A percentile compares a stretch with the other conserved stretches of the same genome.
phyloP scores from a whole-genome alignment of 768 basidiomycete genomes.

The Trametes cubensis region DNA sequence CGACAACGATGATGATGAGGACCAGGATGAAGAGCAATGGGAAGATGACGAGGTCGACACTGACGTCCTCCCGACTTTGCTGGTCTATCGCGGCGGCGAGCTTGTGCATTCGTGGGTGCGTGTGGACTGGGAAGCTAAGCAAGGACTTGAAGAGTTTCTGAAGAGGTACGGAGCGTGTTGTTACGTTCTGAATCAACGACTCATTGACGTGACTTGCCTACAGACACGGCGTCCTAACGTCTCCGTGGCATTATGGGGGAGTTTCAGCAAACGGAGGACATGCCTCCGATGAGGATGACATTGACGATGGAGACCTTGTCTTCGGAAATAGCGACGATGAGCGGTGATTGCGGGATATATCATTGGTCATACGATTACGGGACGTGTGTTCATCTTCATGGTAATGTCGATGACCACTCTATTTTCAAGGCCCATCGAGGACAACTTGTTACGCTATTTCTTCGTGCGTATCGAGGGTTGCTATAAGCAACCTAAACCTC shows the following conservation, averaged over 20 bases:
- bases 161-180: constrained; percentile 48
- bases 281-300: constrained; percentile 49
- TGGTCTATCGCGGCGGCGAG: constrained; percentile 78
- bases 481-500: no score
- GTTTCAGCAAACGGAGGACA: constrained; percentile 42
- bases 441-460: no score
- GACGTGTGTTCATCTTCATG: no score
- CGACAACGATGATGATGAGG: constrained; percentile 39
- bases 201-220: not conserved
- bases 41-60: constrained; percentile 71
- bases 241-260: constrained; percentile 39
- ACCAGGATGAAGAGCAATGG: constrained; percentile 42
- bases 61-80: constrained; percentile 77
- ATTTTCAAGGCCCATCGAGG: not conserved
- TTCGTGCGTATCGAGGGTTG: no score
- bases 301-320: constrained; percentile 41
- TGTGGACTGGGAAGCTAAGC: constrained; percentile 80
- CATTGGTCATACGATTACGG: not conserved
- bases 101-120: constrained; percentile 90
- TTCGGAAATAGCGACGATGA: constrained; percentile 37
- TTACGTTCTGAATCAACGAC: not conserved
- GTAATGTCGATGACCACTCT: not conserved
- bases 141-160: constrained; percentile 70
- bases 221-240: constrained; percentile 47
- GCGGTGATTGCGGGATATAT: not conserved